Evolutionary conservation across 2,329 filamentous ascomycete species (phyloP), one percentile per base, ranked within the genome.

Genomic region (Colletotrichum neosansevieriae): DNA sequence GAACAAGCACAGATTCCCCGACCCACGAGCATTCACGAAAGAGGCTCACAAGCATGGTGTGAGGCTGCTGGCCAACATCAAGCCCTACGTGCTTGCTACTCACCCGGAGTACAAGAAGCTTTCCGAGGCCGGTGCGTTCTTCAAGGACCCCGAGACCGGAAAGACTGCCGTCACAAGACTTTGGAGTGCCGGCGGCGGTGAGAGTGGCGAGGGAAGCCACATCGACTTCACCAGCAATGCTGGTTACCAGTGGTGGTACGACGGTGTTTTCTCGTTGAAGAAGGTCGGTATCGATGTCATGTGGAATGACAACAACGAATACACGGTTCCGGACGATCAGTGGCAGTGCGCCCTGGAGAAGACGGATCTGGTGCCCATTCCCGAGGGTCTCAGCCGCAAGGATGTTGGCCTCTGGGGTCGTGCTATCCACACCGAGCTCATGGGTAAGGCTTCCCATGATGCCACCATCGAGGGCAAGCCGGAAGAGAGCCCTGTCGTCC

Each of bases 271-370:
- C 67, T 84, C 83, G 57, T 81, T 93, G 1, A 88, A 88, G 62
- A 79, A 86, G 29, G 79, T 87, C 9, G 91, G 91, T 1, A 90
- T 93, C 63, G 90, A 92, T 71, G 90, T 85, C 54, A 92, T 93
- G 79, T 93, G 91, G 91, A 93, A 93, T 71, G 91, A 93, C 75
- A 93, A 93, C 77, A 93, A 93, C 72, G 91, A 93, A 76, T 93
- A 92, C 75, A 89, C 88, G 0, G 83, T 92, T 3, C 85, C 88
- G 0, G 83, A 87, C 69, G 91, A 93, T 67, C 81, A 85, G 24
- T 93, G 91, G 91, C 79, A 87, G 63, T 86, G 89, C 58, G 85
- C 87, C 0, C 80, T 92, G 0, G 83, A 88, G 2, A 68, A 69
- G 34, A 71, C 73, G 1, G 79, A 78, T 2, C 75, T 84, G 2